Conservation (phyloP, 2,329 filamentous ascomycete genomes). For the Monosporascus sp. region DNA sequence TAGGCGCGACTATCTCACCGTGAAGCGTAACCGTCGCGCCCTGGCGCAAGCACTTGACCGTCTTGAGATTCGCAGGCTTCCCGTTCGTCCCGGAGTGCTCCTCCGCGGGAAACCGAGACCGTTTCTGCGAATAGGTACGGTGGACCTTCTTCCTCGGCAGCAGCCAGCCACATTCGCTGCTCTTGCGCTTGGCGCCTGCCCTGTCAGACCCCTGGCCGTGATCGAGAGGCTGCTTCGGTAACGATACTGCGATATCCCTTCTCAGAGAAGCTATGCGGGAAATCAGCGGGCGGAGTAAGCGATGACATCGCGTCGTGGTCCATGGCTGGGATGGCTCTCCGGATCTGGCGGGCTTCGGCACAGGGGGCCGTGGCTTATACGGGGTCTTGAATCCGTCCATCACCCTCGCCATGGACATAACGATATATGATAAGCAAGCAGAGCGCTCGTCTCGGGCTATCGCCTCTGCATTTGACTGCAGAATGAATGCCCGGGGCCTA, state of each 20-base stretch:
- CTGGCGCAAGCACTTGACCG: conserved; percentile 10
- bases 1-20: conserved; percentile 21
- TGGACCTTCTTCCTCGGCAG: conserved; percentile 23
- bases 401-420: neutral
- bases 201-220: conserved; percentile 5
- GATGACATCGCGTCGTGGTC: conserved; percentile 38
- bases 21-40: conserved; percentile 4
- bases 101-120: conserved; percentile 2
- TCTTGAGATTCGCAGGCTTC: conserved; percentile 3
- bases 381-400: conserved; percentile 11
- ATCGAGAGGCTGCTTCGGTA: neutral
- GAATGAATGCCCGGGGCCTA: too few relatives aligned
- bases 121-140: conserved; percentile 24
- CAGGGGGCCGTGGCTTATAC: conserved; percentile 13
- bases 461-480: neutral
- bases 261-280: conserved; percentile 35
- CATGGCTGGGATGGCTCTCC: conserved; percentile 22
- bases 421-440: neutral
- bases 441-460: neutral
- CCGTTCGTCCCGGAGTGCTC: neutral
- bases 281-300: conserved; percentile 35
- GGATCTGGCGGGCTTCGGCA: conserved; percentile 9
- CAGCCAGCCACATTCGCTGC: conserved; percentile 15
- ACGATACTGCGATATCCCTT: conserved; percentile 22
- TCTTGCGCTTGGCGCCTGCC: conserved; percentile 4